Evolutionary conservation across 2,329 filamentous ascomycete genomes (phyloP), one percentile per base, ranked within the genome.

Genomic region (Fusarium humuli): DNA sequence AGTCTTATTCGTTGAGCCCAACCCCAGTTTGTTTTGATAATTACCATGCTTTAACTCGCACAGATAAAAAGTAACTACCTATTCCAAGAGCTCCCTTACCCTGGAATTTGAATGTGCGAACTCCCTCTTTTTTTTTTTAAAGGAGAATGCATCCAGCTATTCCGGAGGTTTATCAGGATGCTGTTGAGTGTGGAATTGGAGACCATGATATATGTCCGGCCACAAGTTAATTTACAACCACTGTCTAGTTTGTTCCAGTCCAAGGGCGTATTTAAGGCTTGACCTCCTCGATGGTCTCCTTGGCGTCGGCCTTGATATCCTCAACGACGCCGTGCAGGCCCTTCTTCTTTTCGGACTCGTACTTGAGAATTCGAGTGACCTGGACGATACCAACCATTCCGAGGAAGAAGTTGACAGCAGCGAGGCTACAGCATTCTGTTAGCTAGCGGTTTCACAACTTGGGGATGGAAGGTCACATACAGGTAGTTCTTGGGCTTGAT

Each of bases 391-490:
- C 96, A 69, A 98, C 94, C 73, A 91, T 84, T 76, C 92, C 95
- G 75, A 99, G 92, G 87, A 98, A 97, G 88, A 98, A 98, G 89
- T 99, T 99, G 79, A 98, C 96, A 58, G 94, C 90, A 67, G 96
- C 96, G 64, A 99, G 90, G 67, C 92, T 94, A 67, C 13, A 25
- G 23, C 7, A n/a, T 12, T 57, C 30, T 53, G 54, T 62, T 46
- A 61, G 64, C n/a, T 46, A 37, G 40, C 18, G 18, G 8, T 20
- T 44, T 9, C 5, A 9, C 12, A n/a, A 13, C 13, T 20, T 18
- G 20, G 32, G 11, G n/a, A 18, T 14, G 7, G 42, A 11, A 12
- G 25, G 47, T 9, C 13, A 83, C 90, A 49, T 84, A 94, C 91
- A 98, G 91, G 77, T 94, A 84, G 86, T 99, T 99, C 83, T 90